Conservation (phyloP, 2,329 filamentous ascomycete genomes). For the Salinomyces thailandicus region DNA sequence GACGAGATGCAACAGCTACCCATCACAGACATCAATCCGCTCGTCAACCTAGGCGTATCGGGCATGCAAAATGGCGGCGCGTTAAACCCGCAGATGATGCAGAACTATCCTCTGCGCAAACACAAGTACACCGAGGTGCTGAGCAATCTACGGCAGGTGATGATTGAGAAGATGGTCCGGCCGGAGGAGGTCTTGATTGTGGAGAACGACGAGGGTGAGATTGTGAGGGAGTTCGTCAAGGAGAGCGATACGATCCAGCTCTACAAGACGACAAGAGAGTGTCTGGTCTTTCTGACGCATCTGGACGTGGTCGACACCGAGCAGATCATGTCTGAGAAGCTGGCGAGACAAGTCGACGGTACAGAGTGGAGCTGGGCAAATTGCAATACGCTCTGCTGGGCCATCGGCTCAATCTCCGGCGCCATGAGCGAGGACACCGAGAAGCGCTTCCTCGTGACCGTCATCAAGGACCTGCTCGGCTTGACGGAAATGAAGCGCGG, state of each 20-base stretch:
- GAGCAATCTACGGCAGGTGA: conserved; percentile 87
- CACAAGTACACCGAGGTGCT: conserved; percentile 95
- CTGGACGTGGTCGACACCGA: conserved; percentile 95
- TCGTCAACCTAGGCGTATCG: conserved; percentile 65
- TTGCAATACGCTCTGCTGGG: conserved; percentile 99
- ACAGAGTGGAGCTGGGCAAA: conserved; percentile 99
- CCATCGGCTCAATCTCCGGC: conserved; percentile 94
- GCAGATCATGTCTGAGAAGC: conserved; percentile 98
- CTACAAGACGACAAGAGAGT: conserved; percentile 98
- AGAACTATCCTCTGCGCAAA: conserved; percentile 87
- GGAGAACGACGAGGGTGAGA: conserved; percentile 99
- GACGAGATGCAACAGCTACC: conserved; percentile 98
- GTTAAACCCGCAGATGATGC: conserved; percentile 71
- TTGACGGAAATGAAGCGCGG: conserved; percentile 98
- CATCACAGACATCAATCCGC: conserved; percentile 82
- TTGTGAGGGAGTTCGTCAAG: conserved; percentile 97
- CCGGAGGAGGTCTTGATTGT: conserved; percentile 97
- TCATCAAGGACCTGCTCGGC: conserved; percentile 94
- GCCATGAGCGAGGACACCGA: conserved; percentile 99
- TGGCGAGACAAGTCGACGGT: conserved; percentile 88
- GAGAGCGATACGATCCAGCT: conserved; percentile 98
- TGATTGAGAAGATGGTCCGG: conserved; percentile 99
- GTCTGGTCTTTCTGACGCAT: conserved; percentile 92
- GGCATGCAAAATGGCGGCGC: conserved; percentile 69
- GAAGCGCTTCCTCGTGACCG: conserved; percentile 94